Evolutionary conservation across 495 filamentous ascomycete genomes (phyloP).

Genomic region (Aspergillus leporis): DNA sequence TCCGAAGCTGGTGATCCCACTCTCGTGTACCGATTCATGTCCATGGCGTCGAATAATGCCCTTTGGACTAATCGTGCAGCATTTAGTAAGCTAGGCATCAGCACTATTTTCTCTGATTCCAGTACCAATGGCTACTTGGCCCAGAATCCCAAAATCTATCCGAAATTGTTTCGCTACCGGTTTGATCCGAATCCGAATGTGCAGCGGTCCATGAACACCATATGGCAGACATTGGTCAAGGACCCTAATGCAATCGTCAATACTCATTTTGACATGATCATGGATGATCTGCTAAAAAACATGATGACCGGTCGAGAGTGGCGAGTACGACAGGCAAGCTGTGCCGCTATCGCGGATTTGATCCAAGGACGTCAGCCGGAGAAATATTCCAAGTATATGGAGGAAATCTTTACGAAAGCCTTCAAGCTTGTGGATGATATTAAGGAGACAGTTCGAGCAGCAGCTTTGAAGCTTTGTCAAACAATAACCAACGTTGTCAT

Average conservation of each 20-base stretch:
- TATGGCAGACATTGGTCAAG: slow-evolving; percentile 91
- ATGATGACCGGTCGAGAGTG: slow-evolving; percentile 83
- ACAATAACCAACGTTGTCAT: slow-evolving; percentile 79
- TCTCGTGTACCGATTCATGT: slow-evolving; percentile 96
- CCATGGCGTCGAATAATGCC: slow-evolving; percentile 87
- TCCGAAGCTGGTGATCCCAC: slow-evolving; percentile 93
- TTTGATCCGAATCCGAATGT: slow-evolving; percentile 95
- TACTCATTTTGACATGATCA: slow-evolving; percentile 77
- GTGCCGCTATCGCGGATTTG: slow-evolving; percentile 85
- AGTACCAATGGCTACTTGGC: slow-evolving; percentile 69
- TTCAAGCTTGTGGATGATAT: slow-evolving; percentile 90
- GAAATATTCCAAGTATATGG: slow-evolving; percentile 80
- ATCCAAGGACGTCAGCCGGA: slow-evolving; percentile 72
- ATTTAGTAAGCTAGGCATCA: slow-evolving; percentile 91
- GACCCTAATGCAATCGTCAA: slow-evolving; percentile 73
- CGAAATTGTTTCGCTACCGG: slow-evolving; percentile 89
- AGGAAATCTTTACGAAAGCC: slow-evolving; percentile 76
- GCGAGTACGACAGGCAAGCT: slow-evolving; percentile 88
- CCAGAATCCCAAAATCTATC: slow-evolving; percentile 87
- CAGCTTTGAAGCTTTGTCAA: slow-evolving; percentile 79
- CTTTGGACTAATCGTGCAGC: slow-evolving; percentile 95
- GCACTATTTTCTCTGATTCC: slow-evolving; percentile 84
- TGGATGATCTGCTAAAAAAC: slow-evolving; percentile 79
- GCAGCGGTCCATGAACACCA: slow-evolving; percentile 91
- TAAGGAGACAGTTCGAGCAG: slow-evolving; percentile 81